Evolutionary conservation across 2,329 filamentous ascomycete genomes (phyloP).

Genomic region (Botrytis medusae): DNA sequence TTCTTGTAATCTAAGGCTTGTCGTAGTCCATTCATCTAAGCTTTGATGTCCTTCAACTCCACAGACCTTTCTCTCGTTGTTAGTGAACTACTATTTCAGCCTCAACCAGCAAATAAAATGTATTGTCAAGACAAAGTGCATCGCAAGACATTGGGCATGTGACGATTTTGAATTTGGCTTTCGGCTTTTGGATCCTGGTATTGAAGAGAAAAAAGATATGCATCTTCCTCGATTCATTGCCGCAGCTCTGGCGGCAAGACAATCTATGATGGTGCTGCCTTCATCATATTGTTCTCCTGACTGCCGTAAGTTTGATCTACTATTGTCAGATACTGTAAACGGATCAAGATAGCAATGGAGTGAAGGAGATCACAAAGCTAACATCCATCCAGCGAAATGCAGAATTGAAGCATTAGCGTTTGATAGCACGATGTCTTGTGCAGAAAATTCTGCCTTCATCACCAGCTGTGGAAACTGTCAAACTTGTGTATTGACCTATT

Average conservation of each 20-base stretch:
- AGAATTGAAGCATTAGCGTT: constrained; percentile 28
- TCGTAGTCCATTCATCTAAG: neutral
- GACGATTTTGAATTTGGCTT: neutral
- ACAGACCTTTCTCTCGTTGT: neutral
- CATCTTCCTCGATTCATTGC: constrained; percentile 29
- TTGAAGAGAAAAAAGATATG: constrained; percentile 25
- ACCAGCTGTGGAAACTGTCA: constrained; percentile 33
- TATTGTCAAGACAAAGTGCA: constrained; percentile 22
- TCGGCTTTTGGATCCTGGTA: neutral
- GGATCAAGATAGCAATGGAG: neutral
- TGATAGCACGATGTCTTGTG: constrained; percentile 28
- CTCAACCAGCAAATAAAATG: constrained; percentile 30
- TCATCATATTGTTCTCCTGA: constrained; percentile 31
- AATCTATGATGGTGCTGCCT: constrained; percentile 27
- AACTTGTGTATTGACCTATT: constrained; percentile 30
- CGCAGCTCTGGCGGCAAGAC: constrained; percentile 28
- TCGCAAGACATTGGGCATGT: constrained; percentile 28
- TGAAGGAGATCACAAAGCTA: neutral
- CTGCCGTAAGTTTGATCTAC: constrained; percentile 31
- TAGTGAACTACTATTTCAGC: constrained; percentile 23
- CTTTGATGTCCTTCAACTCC: neutral
- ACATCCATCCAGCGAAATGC: constrained; percentile 28
- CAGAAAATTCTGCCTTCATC: constrained; percentile 31
- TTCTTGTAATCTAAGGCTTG: neutral
- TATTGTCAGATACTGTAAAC: neutral